phyloP scores from a whole-genome alignment of 345 rosid genomes.

The Moringa oleifera region DNA sequence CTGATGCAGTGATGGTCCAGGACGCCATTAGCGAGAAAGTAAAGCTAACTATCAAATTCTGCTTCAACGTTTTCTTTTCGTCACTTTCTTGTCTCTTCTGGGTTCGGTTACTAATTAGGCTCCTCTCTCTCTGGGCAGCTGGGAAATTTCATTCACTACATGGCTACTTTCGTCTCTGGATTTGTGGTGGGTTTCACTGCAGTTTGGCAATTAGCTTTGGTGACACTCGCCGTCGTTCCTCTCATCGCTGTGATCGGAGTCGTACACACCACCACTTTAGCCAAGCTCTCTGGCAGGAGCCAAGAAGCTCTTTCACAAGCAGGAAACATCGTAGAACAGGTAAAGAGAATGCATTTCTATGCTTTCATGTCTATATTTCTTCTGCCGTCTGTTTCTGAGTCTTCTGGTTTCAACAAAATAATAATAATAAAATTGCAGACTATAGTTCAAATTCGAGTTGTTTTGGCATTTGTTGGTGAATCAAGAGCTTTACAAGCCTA shows the following conservation, averaged over 20 bases:
- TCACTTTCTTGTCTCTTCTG: not conserved
- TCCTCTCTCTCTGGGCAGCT: conserved; percentile 38
- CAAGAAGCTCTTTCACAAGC: conserved; percentile 89
- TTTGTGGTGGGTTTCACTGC: conserved; percentile 97
- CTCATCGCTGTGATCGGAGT: conserved; percentile 93
- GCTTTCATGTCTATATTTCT: not conserved
- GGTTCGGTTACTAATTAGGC: conserved; percentile 5
- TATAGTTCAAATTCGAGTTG: conserved; percentile 87
- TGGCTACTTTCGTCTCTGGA: conserved; percentile 93
- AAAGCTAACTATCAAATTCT: conserved; percentile 4
- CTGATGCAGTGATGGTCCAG: conserved; percentile 93
- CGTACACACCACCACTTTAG: conserved; percentile 66
- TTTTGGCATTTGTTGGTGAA: conserved; percentile 85
- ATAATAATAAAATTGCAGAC: conserved; percentile 86
- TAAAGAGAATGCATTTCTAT: conserved; percentile 12
- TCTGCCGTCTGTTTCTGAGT: conserved; percentile 13
- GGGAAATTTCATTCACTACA: conserved; percentile 94
- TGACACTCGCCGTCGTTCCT: conserved; percentile 94
- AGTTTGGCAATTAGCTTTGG: conserved; percentile 93
- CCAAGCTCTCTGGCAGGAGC: conserved; percentile 74
- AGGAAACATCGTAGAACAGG: conserved; percentile 94
- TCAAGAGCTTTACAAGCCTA: conserved; percentile 74
- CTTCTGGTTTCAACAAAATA: conserved; percentile 20
- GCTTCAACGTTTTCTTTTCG: not conserved
- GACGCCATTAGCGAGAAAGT: conserved; percentile 99